These are phyloP conservation scores for Nicotiana tomentosiformis DNA, from an alignment of 257 asterid genomes.

Conservation along the genomic window DNA sequence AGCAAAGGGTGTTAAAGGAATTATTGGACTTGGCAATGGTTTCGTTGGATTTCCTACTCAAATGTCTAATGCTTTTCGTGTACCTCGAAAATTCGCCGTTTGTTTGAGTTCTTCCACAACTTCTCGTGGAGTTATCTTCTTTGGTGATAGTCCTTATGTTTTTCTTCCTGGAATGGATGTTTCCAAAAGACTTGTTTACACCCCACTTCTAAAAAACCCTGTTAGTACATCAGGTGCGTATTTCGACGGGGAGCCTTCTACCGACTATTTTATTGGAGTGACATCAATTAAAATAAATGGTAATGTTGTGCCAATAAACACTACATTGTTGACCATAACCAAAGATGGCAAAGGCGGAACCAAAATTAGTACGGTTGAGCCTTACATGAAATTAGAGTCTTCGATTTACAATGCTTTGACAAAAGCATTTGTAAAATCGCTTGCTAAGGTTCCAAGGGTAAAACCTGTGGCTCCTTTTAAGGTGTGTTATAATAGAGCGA, in stretches of 20 bases:
- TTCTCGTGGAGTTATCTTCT: not conserved
- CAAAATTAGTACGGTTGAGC: conserved; percentile 41
- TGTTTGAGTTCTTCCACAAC: not conserved
- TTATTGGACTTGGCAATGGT: not conserved
- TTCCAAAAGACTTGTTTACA: conserved; percentile 25
- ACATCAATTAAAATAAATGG: conserved; percentile 26
- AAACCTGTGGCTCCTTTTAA: conserved; percentile 25
- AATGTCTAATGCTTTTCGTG: not conserved
- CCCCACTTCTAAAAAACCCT: conserved; percentile 27
- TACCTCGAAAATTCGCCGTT: not conserved
- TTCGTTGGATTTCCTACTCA: not conserved
- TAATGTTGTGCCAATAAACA: conserved; percentile 18
- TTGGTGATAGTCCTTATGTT: conserved; percentile 14
- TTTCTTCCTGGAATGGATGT: conserved; percentile 8
- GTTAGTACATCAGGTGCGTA: conserved; percentile 16
- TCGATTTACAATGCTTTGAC: conserved; percentile 33
- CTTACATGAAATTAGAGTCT: conserved; percentile 33
- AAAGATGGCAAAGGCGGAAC: conserved; percentile 37
- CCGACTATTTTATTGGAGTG: conserved; percentile 44
- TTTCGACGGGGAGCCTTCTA: conserved; percentile 23
- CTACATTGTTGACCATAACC: conserved; percentile 17
- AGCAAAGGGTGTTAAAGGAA: not conserved
- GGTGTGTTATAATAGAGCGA: conserved; percentile 26
- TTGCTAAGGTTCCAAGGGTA: conserved; percentile 28
- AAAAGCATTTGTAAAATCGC: conserved; percentile 20